Base-by-base conservation (phyloP, 2,329 filamentous ascomycete genomes). In the Aphanoascus verrucosus region DNA sequence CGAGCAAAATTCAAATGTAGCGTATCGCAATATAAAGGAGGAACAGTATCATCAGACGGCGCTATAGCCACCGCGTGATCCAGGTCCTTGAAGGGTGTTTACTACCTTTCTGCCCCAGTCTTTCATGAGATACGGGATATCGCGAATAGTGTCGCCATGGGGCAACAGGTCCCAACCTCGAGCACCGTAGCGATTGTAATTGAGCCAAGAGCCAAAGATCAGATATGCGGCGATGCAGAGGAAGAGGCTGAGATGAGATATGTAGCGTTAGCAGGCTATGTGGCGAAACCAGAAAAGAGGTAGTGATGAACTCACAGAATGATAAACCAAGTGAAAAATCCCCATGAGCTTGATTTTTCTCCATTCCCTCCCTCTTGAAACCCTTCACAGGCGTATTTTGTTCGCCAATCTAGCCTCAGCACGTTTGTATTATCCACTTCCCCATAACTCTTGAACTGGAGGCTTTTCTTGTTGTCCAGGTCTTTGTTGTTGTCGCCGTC, bases 171-270 rank as follows among this genome's bases (percentile, higher is more conserved):
- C 93, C 90, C 90, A 97, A 54, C 93, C 93, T 43, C 91, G 80
- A 50, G 91, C 90, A 46, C 91, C 91, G 70, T 95, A 95, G 57
- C 90, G 86, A 74, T 89, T 96, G 78, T 97, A 97, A 76, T 97
- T 97, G 68, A 97, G 83, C 93, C 93, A 98, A 17, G 90, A 94
- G 59, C 91, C 90, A 65, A 97, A 97, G 68, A 97, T 95, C 60
- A 98, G 83, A 72, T 97, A 98, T 20, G 90, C 75, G 1, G 93
- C 88, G 40, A 83, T 85, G 44, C 81, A 81, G 58, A 97, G 78
- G 79, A 98, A 98, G 56, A 85, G 73, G 61, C 90, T 95, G 60
- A n/a, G 17, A 52, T n/a, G 11, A 20, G 32, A 46, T 15, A 53
- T 17, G 12, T 9, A 43, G 17, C 20, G 37, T 53, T 35, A 53